Base-by-base conservation (phyloP, 176 grass and related monocot genomes). In the Cenchrus americanus region DNA sequence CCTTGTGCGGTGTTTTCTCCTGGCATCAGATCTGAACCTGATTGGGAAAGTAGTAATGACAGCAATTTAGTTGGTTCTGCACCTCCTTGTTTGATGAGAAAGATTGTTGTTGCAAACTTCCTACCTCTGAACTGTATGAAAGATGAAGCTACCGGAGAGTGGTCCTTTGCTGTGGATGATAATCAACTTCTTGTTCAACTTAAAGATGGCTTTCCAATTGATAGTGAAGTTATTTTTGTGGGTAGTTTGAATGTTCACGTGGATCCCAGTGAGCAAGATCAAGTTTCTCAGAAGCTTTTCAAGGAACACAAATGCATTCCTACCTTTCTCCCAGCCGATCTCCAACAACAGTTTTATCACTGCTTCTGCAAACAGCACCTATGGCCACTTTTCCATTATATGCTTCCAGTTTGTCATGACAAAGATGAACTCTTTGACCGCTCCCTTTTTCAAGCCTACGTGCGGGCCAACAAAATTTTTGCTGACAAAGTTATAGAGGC, bases 311-410 rank as follows among this genome's bases (percentile, higher is more conserved):
- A 13, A 63, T 97, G 91, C 84, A 90, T 97, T 74, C 94, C 94
- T 58, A 91, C 94, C 30, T 97, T 97, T 70, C 80, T 97, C 2
- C 59, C 74, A 55, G 48, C 84, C 68, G 94, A 97, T 14, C 47
- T 97, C 60, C 89, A 93, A 40, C 69, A 83, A 51, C 79, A 85
- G 61, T 97, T 91, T 69, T 97, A 97, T 75, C 91, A 97, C 63
- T 76, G 82, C 21, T 97, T 97, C 81, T 97, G 91, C 66, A 97
- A 97, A 50, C 91, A 97, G 63, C 92, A 88, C 41, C 43, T 97
- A 5, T 94, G 94, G 94, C 94, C 94, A 70, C 85, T 97, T 57
- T 97, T 97, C 69, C 94, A 97, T 62, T 93, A 97, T 72, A 97
- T 97, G 94, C 88, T 97, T 68, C 94, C 91, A 53, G 89, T 94